Evolutionary conservation across 805 yeast genomes (phyloP), one percentile per base, ranked within the genome.

Genomic region (Wickerhamiella musiphila): DNA sequence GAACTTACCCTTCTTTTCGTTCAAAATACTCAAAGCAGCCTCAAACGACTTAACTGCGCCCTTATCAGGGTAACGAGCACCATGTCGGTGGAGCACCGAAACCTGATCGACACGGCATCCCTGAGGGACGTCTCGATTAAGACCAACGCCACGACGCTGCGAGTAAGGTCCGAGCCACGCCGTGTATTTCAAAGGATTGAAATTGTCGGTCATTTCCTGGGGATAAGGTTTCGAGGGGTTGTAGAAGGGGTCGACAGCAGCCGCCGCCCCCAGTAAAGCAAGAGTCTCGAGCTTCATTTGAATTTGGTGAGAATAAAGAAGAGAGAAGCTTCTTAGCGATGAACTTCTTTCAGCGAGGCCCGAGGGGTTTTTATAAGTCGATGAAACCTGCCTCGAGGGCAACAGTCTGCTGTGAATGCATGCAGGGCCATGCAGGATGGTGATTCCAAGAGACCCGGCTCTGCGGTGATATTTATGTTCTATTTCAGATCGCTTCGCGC

Each of bases 101-200:
- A 68, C 75, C 46, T 70, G 76, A 38, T 67, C 69, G 28, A 69
- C 57, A 0, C 50, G 42, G 47, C 75, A 68, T 22, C 59, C 60
- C 1, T 43, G 48, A 11, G 78, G 78, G 2, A 65, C 51, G 14
- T 65, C 68, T 26, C 67, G 56, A 28, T 60, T 55, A 28, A 71
- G 63, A 11, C 78, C 77, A 36, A 44, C 60, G 1, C 74, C 72
- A 4, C 59, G 54, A 32, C 63, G 56, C 29, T 60, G 63, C 6
- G 58, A 43, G 44, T 60, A 68, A 4, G 75, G 75, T 1, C 65
- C 70, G 16, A 62, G 41, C 4, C 69, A 68, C 8, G 65, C 68
- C 31, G 64, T 49, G 38, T 52, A 61, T 23, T 60, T 54, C 36
- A 64, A 45, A 10, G 64, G 48, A 32, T 66, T 60, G 42, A 54